A percentile compares a stretch with the other conserved stretches of the same genome.
Conservation (phyloP, 2,329 filamentous ascomycete genomes). For the Neocatenulostroma microsporum region DNA sequence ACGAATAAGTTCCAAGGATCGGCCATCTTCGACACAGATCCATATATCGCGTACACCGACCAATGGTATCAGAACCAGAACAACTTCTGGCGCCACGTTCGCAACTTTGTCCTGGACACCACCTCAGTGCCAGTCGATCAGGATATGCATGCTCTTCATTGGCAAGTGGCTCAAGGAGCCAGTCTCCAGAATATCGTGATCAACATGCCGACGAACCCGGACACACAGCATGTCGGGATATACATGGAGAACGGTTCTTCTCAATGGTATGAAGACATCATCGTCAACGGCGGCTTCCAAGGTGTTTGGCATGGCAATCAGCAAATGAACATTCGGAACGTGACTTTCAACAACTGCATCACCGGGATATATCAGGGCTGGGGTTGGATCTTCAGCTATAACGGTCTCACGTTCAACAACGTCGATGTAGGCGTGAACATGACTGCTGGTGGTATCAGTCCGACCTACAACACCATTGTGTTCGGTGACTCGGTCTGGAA, state of each 20-base stretch:
- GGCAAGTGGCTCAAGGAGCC: conserved; percentile 59
- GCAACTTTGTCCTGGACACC: conserved; percentile 51
- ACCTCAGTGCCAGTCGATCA: conserved; percentile 18
- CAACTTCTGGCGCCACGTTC: conserved; percentile 51
- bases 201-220: conserved; percentile 30
- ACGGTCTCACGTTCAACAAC: conserved; percentile 56
- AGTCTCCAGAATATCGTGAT: conserved; percentile 53
- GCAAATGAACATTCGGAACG: conserved; percentile 77
- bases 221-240: conserved; percentile 49
- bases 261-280: conserved; percentile 74
- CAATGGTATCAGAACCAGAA: conserved; percentile 31
- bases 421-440: conserved; percentile 67
- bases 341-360: conserved; percentile 73
- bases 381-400: conserved; percentile 83
- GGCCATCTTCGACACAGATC: conserved; percentile 28
- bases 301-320: conserved; percentile 78
- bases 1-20: too few relatives aligned
- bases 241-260: conserved; percentile 58
- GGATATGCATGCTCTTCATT: conserved; percentile 51
- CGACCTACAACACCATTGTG: conserved; percentile 71
- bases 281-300: conserved; percentile 72
- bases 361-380: conserved; percentile 85
- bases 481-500: conserved; percentile 70
- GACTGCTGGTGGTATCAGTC: conserved; percentile 40
- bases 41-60: conserved; percentile 26